Percentiles rank a stretch among this genome's conserved stretches.
Evolutionary conservation across 495 filamentous ascomycete genomes (phyloP).

Genomic region (Cenococcum geophilum): DNA sequence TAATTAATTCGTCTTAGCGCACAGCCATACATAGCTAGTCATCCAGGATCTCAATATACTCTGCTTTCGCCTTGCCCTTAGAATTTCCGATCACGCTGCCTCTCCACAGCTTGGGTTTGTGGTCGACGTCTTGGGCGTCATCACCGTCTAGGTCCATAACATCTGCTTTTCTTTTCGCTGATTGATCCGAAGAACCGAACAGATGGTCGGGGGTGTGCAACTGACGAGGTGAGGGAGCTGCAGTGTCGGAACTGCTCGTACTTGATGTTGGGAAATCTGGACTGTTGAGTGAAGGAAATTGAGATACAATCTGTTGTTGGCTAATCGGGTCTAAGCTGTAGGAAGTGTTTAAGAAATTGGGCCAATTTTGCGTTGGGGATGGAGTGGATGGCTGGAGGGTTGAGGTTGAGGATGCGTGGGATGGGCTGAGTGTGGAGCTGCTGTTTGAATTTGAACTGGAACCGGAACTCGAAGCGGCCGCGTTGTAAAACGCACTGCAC

Average conservation of each 20-base stretch:
- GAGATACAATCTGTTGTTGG: no score
- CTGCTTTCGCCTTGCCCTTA: constrained; percentile 5
- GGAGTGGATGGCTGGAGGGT: no score
- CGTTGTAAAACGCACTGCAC: no score
- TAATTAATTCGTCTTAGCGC: not conserved
- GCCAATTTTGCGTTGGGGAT: no score
- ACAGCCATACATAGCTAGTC: not conserved
- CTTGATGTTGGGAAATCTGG: no score
- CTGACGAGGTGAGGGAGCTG: not conserved
- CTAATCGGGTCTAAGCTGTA: no score
- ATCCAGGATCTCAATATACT: constrained; percentile 2
- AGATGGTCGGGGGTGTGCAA: not conserved
- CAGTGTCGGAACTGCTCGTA: not conserved
- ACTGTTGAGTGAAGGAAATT: no score
- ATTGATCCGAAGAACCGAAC: not conserved
- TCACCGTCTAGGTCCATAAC: not conserved
- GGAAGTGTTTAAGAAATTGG: no score
- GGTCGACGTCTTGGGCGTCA: not conserved
- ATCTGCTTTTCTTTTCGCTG: not conserved
- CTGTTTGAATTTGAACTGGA: no score
- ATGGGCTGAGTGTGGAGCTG: no score
- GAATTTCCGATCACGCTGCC: not conserved
- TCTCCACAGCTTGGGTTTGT: not conserved
- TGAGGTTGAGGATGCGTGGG: no score
- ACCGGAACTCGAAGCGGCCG: no score